Evolutionary conservation across 192 early-diverging fungal genomes (phyloP).

Genomic region (Rhizophlyctis rosea): DNA sequence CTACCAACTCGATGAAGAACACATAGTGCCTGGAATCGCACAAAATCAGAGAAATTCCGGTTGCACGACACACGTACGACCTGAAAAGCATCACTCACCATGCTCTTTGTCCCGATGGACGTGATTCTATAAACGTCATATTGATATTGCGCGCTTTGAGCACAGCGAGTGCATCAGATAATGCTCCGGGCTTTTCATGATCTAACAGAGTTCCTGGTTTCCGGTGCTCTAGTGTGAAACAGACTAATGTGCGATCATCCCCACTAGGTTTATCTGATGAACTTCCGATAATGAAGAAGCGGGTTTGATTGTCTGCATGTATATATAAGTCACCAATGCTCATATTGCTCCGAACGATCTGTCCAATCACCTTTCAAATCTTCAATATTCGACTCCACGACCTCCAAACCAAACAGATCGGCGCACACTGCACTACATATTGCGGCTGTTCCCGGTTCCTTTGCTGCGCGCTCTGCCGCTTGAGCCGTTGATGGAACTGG

Average conservation of each 20-base stretch:
- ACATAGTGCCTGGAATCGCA: constrained; percentile 68
- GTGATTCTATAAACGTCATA: constrained; percentile 87
- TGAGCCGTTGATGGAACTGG: constrained; percentile 77
- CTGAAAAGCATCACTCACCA: constrained; percentile 41
- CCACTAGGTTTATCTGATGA: constrained; percentile 62
- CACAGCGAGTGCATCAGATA: constrained; percentile 78
- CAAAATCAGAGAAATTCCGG: background rate
- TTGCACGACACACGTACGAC: background rate
- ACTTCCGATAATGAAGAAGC: constrained; percentile 86
- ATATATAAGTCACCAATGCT: background rate
- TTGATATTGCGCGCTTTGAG: constrained; percentile 81
- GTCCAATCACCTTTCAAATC: constrained; percentile 55
- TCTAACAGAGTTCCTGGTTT: too few species aligned
- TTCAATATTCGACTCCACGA: constrained; percentile 77
- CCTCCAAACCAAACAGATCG: constrained; percentile 71
- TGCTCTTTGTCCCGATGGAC: constrained; percentile 70
- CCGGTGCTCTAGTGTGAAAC: constrained; percentile 89
- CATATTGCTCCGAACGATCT: too few species aligned
- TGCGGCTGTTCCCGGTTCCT: constrained; percentile 74
- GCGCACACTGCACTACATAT: constrained; percentile 79
- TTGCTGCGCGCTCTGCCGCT: constrained; percentile 82
- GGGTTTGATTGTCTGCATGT: constrained; percentile 75
- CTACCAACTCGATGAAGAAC: constrained; percentile 89
- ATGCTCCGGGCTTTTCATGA: constrained; percentile 85
- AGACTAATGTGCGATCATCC: constrained; percentile 75